Evolutionary conservation across 2,329 filamentous ascomycete genomes (phyloP), one percentile per base, ranked within the genome.

Genomic region (Tolypocladium ovalisporum): DNA sequence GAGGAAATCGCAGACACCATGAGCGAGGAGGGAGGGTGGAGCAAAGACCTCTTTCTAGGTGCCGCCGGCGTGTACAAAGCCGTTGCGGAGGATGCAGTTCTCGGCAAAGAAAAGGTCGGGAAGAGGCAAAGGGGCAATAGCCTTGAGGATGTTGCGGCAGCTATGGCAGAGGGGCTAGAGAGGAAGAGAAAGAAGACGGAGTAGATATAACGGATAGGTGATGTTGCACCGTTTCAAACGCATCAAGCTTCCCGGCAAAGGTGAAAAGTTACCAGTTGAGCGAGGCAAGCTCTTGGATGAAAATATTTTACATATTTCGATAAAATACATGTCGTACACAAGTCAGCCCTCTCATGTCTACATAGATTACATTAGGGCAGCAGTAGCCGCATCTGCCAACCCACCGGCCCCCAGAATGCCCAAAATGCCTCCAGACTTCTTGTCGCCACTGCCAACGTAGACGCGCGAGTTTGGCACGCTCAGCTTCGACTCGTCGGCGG

Each of bases 1-100:
- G 79, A 85, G 63, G 84, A 91, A 75, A 90, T 92, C 65, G 82
- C 80, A 4, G 73, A 79, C 58, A 88, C 85, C 4, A 85, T 89
- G 67, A 71, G 72, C 8, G 79, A 81, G 47, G 84, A 87, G 56
- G 86, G 84, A 1, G 86, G 85, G 0, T 89, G 87, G 67, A 70
- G 70, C 5, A 69, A 69, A 13, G 72, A 75, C 29, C 69, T 86
- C 32, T 89, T 89, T 63, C 68, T 72, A 15, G 80, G 80, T 13
- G 80, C 85, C 8, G 85, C 85, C 0, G 77, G 75, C 35, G 77
- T 89, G 8, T 90, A 86, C 66, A 75, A 76, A 54, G 70, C 75
- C 9, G 80, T 89, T 10, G 83, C 85, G 0, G 76, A 85, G 52
- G 81, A 86, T 27, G 80, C 79, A 0, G 79, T 83, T 19, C 71